Conservation (phyloP, 306 rosid species). For the Glycine soja region DNA sequence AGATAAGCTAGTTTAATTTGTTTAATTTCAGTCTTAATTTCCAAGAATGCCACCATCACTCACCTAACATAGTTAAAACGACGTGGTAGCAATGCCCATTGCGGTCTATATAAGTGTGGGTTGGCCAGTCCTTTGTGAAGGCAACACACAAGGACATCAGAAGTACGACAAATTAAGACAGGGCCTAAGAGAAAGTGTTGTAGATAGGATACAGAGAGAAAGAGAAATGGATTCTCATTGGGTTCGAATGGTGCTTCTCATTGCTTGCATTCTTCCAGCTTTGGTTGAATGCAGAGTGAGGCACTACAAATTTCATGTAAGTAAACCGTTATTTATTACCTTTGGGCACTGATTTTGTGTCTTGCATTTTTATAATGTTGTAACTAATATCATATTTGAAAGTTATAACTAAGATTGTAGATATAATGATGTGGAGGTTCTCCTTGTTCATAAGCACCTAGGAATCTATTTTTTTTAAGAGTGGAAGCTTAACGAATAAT, state of each 20-base stretch:
- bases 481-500: background rate
- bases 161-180: slow-evolving; percentile 23
- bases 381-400: background rate
- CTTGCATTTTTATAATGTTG: background rate
- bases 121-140: slow-evolving; percentile 57
- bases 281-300: slow-evolving; percentile 79
- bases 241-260: slow-evolving; percentile 59
- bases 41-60: slow-evolving; percentile 56
- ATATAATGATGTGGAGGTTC: background rate
- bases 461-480: background rate
- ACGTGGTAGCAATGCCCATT: slow-evolving; percentile 65
- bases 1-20: slow-evolving; percentile 29
- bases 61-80: slow-evolving; percentile 88
- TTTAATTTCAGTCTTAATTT: slow-evolving; percentile 50
- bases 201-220: background rate
- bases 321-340: slow-evolving; percentile 30
- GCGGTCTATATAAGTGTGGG: slow-evolving; percentile 64
- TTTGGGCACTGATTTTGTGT: background rate
- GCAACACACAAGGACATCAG: slow-evolving; percentile 37
- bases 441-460: background rate
- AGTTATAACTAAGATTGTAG: background rate
- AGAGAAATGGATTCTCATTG: slow-evolving; percentile 57
- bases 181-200: background rate
- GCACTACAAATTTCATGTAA: slow-evolving; percentile 80
- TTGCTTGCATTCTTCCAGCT: slow-evolving; percentile 69